Evolutionary conservation across 768 basidiomycete species (phyloP).

Genomic region (Rubroboletus satanas): DNA sequence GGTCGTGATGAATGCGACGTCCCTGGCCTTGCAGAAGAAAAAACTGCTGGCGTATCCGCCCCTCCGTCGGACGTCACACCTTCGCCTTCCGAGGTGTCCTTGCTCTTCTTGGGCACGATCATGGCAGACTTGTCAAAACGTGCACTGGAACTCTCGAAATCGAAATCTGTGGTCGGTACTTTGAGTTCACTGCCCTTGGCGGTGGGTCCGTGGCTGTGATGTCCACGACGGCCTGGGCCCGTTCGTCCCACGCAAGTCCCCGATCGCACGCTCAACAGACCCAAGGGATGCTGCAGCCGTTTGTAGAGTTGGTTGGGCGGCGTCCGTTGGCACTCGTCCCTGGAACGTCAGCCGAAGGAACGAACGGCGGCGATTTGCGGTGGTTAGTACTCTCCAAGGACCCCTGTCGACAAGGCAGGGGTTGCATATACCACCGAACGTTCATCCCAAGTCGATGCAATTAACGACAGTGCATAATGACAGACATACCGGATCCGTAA

Average conservation of each 20-base stretch:
- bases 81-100: conserved; percentile 30
- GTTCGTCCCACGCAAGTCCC: conserved; percentile 52
- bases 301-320: conserved; percentile 46
- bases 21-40: too few species aligned
- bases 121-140: conserved; percentile 74
- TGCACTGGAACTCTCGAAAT: conserved; percentile 74
- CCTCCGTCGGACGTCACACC: conserved; percentile 31
- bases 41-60: conserved; percentile 18
- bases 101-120: conserved; percentile 38
- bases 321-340: conserved; percentile 27
- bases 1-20: too few species aligned
- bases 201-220: conserved; percentile 25
- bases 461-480: background rate
- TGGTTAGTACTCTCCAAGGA: too few species aligned
- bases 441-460: background rate
- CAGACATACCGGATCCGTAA: too few species aligned
- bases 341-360: conserved; percentile 24
- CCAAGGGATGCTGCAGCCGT: conserved; percentile 73
- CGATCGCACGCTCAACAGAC: conserved; percentile 58
- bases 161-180: conserved; percentile 77
- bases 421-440: background rate
- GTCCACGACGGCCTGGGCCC: too few species aligned
- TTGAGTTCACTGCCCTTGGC: conserved; percentile 37
- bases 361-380: conserved; percentile 10
- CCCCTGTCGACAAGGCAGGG: too few species aligned